Conservation (phyloP, 208 protist genomes). For the Crithidia brevicula region DNA sequence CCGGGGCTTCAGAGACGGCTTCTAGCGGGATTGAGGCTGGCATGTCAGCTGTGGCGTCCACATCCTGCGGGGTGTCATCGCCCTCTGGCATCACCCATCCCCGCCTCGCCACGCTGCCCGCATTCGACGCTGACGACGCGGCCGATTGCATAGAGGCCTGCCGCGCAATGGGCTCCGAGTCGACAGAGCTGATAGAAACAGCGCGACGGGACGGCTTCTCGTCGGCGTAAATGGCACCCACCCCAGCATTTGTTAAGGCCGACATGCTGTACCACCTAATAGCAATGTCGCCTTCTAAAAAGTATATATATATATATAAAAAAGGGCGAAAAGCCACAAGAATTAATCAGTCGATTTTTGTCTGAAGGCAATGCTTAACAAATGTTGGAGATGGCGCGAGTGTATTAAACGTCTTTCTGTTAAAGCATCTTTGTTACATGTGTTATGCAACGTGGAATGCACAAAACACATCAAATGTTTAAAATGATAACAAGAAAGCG, state of each 20-base stretch:
- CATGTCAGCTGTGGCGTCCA: neutral
- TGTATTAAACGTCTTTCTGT: too few relatives aligned
- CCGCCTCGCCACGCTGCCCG: neutral
- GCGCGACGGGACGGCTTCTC: constrained; percentile 36
- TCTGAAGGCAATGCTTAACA: too few relatives aligned
- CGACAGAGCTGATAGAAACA: constrained; percentile 85
- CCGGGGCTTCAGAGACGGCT: constrained; percentile 57
- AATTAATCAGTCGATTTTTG: too few relatives aligned
- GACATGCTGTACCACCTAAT: too few relatives aligned
- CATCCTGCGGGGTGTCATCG: constrained; percentile 33
- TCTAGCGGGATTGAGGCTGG: constrained; percentile 41
- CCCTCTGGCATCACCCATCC: constrained; percentile 14
- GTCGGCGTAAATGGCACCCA: constrained; percentile 38
- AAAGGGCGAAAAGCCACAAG: too few relatives aligned
- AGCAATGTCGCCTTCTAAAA: too few relatives aligned
- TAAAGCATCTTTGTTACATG: too few relatives aligned
- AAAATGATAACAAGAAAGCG: too few relatives aligned
- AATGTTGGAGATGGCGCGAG: too few relatives aligned
- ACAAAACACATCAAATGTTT: too few relatives aligned
- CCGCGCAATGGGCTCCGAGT: constrained; percentile 71
- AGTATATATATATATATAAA: too few relatives aligned
- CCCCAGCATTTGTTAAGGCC: constrained; percentile 8
- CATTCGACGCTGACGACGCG: constrained; percentile 9
- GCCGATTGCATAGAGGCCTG: constrained; percentile 27
- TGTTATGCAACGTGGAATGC: too few relatives aligned